Conservation (phyloP, 805 yeast species). For the Candida incommunis region DNA sequence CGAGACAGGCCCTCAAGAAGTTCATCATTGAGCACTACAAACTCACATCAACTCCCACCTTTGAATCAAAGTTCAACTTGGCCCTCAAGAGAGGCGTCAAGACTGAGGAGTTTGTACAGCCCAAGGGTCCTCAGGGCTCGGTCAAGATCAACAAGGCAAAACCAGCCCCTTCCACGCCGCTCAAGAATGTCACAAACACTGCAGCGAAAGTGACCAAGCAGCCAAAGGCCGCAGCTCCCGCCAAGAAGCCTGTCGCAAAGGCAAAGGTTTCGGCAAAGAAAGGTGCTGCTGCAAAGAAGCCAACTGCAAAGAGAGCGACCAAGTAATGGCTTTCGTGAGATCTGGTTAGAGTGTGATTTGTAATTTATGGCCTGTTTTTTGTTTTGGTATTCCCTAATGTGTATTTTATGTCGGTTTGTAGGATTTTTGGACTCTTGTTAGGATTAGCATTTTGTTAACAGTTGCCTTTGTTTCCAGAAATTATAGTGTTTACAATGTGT, state of each 20-base stretch:
- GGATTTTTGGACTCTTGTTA: not conserved
- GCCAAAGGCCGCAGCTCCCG: conserved; percentile 13
- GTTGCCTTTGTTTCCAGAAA: too few species aligned
- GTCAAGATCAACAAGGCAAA: conserved; percentile 43
- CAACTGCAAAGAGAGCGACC: conserved; percentile 11
- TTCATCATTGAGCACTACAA: conserved; percentile 53
- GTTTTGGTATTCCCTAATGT: too few species aligned
- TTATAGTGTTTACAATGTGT: too few species aligned
- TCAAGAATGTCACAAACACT: conserved; percentile 12
- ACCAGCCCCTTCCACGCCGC: conserved; percentile 10
- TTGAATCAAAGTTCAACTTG: conserved; percentile 59
- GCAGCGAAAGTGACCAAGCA: conserved; percentile 10
- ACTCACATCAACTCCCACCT: conserved; percentile 38
- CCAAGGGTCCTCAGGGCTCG: conserved; percentile 85
- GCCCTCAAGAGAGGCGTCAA: conserved; percentile 75
- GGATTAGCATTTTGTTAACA: too few species aligned
- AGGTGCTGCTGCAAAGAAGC: conserved; percentile 7
- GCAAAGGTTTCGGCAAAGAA: conserved; percentile 9
- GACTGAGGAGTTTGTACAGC: conserved; percentile 63
- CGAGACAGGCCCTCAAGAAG: conserved; percentile 80
- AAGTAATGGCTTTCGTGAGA: conserved; percentile 5
- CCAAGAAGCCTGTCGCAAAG: conserved; percentile 18
- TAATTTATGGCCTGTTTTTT: too few species aligned
- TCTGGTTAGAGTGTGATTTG: too few species aligned
- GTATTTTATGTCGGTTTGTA: too few species aligned